A percentile compares a stretch with the other conserved stretches of the same genome.
phyloP scores from a whole-genome alignment of 192 early-diverging fungal species.

The Podila minutissima region DNA sequence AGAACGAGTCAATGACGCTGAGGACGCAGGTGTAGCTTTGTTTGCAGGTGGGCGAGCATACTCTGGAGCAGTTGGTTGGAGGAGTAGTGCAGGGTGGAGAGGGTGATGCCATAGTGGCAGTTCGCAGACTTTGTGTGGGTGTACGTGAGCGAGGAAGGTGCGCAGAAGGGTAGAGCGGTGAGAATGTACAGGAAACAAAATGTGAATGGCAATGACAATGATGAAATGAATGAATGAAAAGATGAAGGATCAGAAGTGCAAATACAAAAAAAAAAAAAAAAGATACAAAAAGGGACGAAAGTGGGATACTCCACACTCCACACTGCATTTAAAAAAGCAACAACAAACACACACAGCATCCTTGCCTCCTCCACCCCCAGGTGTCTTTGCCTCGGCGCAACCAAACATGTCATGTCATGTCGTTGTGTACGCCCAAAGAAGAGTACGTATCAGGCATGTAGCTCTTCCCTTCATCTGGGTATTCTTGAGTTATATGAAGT shows the following conservation, averaged over 20 bases:
- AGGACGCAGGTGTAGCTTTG: constrained; percentile 18
- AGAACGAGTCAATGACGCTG: constrained; percentile 20
- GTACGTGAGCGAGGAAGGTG: neutral
- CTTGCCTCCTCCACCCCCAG: too few species aligned
- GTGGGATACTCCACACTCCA: neutral
- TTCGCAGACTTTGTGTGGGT: neutral
- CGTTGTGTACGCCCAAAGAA: too few species aligned
- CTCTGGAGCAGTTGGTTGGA: neutral
- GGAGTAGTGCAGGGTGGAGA: constrained; percentile 8
- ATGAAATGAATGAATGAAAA: neutral
- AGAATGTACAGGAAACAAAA: neutral
- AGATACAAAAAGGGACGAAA: neutral
- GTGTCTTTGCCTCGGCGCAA: too few species aligned
- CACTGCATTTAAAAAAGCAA: too few species aligned
- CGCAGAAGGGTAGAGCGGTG: neutral
- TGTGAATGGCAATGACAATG: neutral
- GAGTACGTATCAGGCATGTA: too few species aligned
- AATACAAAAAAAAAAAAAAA: neutral
- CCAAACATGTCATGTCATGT: too few species aligned
- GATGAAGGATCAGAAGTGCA: neutral
- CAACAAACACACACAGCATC: too few species aligned
- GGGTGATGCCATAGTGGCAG: neutral
- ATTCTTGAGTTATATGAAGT: too few species aligned
- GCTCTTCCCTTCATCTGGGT: too few species aligned
- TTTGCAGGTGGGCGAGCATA: constrained; percentile 25